Evolutionary conservation across 495 filamentous ascomycete species (phyloP).

Genomic region (Hypomontagnella submonticulosa): DNA sequence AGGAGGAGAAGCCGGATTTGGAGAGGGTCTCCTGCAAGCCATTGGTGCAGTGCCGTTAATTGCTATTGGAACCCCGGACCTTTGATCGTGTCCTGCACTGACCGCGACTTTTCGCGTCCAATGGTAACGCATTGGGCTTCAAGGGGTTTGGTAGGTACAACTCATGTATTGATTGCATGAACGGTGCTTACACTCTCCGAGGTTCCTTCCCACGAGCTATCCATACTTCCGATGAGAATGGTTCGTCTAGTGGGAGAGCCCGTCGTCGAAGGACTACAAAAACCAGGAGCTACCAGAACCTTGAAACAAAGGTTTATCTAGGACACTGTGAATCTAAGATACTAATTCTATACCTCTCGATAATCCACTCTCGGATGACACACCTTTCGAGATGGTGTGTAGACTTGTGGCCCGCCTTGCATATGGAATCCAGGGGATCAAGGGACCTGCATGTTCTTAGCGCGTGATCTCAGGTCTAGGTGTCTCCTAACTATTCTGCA

Average conservation of each 20-base stretch:
- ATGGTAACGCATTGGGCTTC: constrained; percentile 15
- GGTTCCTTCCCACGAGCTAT: constrained; percentile 4
- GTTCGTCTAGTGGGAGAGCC: background rate
- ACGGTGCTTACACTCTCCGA: constrained; percentile 5
- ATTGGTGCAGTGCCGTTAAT: constrained; percentile 34
- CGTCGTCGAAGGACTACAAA: constrained; percentile 7
- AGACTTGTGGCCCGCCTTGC: constrained; percentile 36
- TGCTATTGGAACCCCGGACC: constrained; percentile 25
- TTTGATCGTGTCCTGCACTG: constrained; percentile 34
- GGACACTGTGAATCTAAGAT: constrained; percentile 24
- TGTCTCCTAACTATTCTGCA: constrained; percentile 10
- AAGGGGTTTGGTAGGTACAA: constrained; percentile 4
- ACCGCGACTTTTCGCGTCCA: constrained; percentile 39
- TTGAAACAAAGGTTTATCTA: constrained; percentile 18
- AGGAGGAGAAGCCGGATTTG: constrained; percentile 37
- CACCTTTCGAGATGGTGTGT: constrained; percentile 27
- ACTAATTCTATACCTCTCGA: constrained; percentile 24
- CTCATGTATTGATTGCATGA: constrained; percentile 12
- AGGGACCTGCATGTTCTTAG: constrained; percentile 43
- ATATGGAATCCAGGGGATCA: constrained; percentile 35
- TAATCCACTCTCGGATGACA: constrained; percentile 13
- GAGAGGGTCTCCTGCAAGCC: constrained; percentile 28
- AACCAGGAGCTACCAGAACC: constrained; percentile 6
- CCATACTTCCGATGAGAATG: constrained; percentile 7
- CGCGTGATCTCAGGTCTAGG: constrained; percentile 22